Base-by-base conservation (phyloP, 345 rosid species). In the Erysimum cheiranthoides region DNA sequence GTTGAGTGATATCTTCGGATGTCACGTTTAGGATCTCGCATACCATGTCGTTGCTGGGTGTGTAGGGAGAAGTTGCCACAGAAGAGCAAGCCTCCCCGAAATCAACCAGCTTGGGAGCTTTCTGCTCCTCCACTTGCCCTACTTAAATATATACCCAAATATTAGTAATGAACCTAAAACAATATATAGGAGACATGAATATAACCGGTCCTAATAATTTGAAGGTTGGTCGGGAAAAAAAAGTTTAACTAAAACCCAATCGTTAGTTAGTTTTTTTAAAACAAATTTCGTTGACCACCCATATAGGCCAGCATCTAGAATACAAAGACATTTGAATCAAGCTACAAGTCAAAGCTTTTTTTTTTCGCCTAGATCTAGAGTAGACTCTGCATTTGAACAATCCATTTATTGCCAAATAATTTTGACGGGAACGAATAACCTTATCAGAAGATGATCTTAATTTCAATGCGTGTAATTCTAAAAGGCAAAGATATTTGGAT, bases 41-140 rank as follows among this genome's bases (percentile, higher is more conserved):
- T 52, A 79, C 67, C 36, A 85, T 68, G 73, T 85, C 83, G 2
- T 62, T 8, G 8, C 71, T 77, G 3, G 85, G 85, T 56, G 81
- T 27, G 65, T 79, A 79, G 0, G 88, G 88, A 47, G 88, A 81
- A 40, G 78, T 62, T 73, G 83, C 85, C 6, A 16, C 58, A 34
- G 77, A 59, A 25, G 70, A 21, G 32, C 80, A 76, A 53, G 75
- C 80, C 47, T 65, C 68, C 16, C 4, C 42, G 47, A 65, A 78
- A 40, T 78, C 73, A 58, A 71, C 49, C 6, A 70, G 32, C 47
- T 71, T 72, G 3, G 53, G 73, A 50, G 49, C 27, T 78, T 66
- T 39, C 11, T 36, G 61, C 42, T 65, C 67, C 32, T 71, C 68
- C 60, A 65, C 39, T 71, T 57, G 34, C 31, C 56, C 73, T 76